Evolutionary conservation across 1,284 basidiomycete genomes (phyloP), one percentile per base, ranked within the genome.

Genomic region (Ceratobasidium sp.): DNA sequence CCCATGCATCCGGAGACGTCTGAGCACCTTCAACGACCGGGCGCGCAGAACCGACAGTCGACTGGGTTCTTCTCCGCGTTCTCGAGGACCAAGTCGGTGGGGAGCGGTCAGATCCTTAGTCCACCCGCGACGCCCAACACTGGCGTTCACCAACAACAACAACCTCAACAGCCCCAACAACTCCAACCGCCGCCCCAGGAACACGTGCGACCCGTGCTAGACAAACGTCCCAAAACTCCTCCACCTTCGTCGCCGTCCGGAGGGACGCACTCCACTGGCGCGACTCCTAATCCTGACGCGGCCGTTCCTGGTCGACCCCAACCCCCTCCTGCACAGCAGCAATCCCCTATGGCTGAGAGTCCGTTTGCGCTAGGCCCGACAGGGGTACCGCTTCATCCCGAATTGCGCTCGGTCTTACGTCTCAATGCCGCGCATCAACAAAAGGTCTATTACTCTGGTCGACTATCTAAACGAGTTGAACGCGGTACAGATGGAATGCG

Each of bases 361-460:
- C 60, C 60, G 19, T 65, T 66, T 29, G 67, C 67, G 45, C 44
- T 57, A 22, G 64, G 67, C 44, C 54, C 72, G 44, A 74, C 73
- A 51, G 63, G 74, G 66, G 51, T 72, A 29, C 78, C 78, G 11
- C 65, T 94, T 33, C 93, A 94, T 81, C 90, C 91, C 41, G 93
- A 94, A 83, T 93, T 94, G 75, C 88, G 90, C 64, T 93, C 91
- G 0, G 88, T 93, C 67, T 88, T 93, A 33, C 87, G 88, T 73
- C 85, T 93, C 57, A 90, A 88, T 24, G 83, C 88, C 45, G 89
- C 90, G 8, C 92, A 93, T 80, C 87, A 90, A 0, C 91, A 90
- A 84, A 93, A 93, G 81, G 86, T 94, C 8, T 94, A 94, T 82
- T 93, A 90, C 81, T 93, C 93, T 19, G 93, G 93, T 5, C 91